Base-by-base conservation (phyloP, 331 rosid genomes). In the Arachis monticola region DNA sequence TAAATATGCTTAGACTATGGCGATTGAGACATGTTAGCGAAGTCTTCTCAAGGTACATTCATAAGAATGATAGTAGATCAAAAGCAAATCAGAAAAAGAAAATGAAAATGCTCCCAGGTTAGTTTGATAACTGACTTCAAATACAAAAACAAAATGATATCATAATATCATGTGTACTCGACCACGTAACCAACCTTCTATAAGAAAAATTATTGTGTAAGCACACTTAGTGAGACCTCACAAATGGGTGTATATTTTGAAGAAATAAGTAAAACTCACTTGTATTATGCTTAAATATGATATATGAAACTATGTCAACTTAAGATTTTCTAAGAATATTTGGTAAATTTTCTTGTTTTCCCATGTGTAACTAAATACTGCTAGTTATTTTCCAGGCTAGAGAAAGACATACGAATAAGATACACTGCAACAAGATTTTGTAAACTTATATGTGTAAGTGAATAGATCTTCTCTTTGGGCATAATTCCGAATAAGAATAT, bases 1-100 rank as follows among this genome's bases (percentile, higher is more conserved):
- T 92, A 74, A 86, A 86, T 81, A 57, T 90, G 89, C 96, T 94
- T 63, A 85, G 97, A 60, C 88, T 92, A 14, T 94, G 99, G 99
- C 87, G 97, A 65, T 86, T 94, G 64, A 78, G 93, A 60, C 97
- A 86, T 5, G 95, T 91, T 52, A 82, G 96, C 64, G 81, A 88
- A 79, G 74, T 91, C 79, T 93, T 93, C 77, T 7, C 85, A 35
- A 88, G 97, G 97, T 93, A 81, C 31, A 2, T 65, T 32, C 35
- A 55, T 2, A 53, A 14, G 30, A 38, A 12, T 63, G 22, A 47
- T 58, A 64, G 50, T 7, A 68, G 8, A 53, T 53, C 10, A n/a
- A 51, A 51, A 58, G 30, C 12, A 62, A 35, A 69, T 6, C 12
- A 31, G 41, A 31, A 13, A 60, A 41, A 45, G 11, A 74, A 30